Evolutionary conservation across 768 basidiomycete species (phyloP).

Genomic region (Agaricus subrufescens): DNA sequence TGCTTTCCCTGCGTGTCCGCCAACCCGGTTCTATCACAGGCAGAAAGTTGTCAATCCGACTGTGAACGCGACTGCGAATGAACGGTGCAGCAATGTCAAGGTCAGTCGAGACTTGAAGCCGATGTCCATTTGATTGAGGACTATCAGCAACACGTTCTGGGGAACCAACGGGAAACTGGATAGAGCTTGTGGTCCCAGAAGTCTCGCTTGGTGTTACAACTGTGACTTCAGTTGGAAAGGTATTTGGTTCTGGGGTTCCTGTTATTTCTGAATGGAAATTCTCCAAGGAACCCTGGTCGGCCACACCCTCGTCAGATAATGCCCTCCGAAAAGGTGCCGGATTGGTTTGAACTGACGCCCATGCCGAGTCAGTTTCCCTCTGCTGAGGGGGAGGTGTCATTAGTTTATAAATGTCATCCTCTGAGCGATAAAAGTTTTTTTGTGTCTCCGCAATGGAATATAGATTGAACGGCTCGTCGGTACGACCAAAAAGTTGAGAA

Average conservation of each 20-base stretch:
- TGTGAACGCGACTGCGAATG: constrained; percentile 81
- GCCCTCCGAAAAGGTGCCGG: constrained; percentile 74
- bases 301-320: constrained; percentile 71
- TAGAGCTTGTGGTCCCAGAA: constrained; percentile 58
- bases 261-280: constrained; percentile 27
- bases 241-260: constrained; percentile 34
- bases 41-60: constrained; percentile 57
- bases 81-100: constrained; percentile 73
- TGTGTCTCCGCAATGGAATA: constrained; percentile 81
- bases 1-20: constrained; percentile 85
- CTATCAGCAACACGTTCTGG: constrained; percentile 45
- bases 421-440: constrained; percentile 47
- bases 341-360: constrained; percentile 48
- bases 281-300: constrained; percentile 40
- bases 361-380: constrained; percentile 33
- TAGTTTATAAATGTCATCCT: constrained; percentile 50
- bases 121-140: constrained; percentile 9
- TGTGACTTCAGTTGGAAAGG: constrained; percentile 39
- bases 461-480: constrained; percentile 74
- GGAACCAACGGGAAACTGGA: constrained; percentile 78
- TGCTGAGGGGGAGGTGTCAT: constrained; percentile 40
- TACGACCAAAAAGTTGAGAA: constrained; percentile 75
- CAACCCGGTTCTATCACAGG: constrained; percentile 63
- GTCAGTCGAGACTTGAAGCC: constrained; percentile 67
- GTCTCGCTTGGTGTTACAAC: constrained; percentile 47